Percentiles rank a stretch among this genome's conserved stretches.
phyloP scores from a whole-genome alignment of 306 rosid genomes.

The Calophaca sinica region DNA sequence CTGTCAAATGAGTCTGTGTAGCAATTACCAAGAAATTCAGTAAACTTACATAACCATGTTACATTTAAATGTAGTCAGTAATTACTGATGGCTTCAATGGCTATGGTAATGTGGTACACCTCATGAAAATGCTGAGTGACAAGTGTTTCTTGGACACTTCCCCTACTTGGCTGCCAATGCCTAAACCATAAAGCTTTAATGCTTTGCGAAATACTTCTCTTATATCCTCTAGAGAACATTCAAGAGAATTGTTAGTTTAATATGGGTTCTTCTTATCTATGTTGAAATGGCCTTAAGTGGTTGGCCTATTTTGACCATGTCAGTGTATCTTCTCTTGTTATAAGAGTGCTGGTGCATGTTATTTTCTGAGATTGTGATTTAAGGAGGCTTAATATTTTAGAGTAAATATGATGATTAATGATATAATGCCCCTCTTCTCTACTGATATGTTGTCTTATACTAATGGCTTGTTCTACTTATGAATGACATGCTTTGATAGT shows the following conservation, averaged over 20 bases:
- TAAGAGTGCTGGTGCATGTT: conserved; percentile 7
- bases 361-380: not conserved
- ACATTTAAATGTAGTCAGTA: not conserved
- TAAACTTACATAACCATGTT: not conserved
- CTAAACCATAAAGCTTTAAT: conserved; percentile 16
- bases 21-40: conserved; percentile 15
- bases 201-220: conserved; percentile 16
- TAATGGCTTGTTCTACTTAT: conserved; percentile 23
- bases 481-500: conserved; percentile 46
- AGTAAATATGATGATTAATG: conserved; percentile 32
- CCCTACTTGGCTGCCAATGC: not conserved
- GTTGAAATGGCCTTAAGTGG: conserved; percentile 5
- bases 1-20: conserved; percentile 23
- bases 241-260: conserved; percentile 5
- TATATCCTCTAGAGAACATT: conserved; percentile 29
- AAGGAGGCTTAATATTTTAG: not conserved
- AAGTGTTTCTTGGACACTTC: not conserved
- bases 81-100: conserved; percentile 23
- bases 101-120: not conserved
- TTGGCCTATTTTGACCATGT: not conserved
- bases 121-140: not conserved
- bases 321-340: conserved; percentile 13
- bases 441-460: conserved; percentile 5
- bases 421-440: conserved; percentile 20
- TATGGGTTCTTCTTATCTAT: not conserved